phyloP scores from a whole-genome alignment of 331 rosid genomes.

The Telfairia occidentalis region DNA sequence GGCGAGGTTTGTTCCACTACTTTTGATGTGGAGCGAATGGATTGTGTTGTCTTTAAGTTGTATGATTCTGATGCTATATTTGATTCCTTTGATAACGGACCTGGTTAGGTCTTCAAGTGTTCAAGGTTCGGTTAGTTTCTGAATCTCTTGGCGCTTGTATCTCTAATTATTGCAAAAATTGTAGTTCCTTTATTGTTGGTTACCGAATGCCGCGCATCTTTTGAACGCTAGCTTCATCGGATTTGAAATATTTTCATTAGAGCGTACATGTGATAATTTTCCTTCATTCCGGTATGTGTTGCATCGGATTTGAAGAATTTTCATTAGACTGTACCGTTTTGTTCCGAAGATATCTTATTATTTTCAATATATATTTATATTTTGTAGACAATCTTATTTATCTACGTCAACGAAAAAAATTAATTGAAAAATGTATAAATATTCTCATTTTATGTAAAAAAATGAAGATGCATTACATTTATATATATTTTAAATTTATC shows the following conservation, averaged over 20 bases:
- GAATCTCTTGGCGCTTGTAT: not conserved
- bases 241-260: not conserved
- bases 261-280: not conserved
- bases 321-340: not conserved
- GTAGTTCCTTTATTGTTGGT: not conserved
- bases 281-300: not conserved
- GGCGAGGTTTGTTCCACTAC: constrained; percentile 32
- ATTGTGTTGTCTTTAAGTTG: not conserved
- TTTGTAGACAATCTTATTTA: not conserved
- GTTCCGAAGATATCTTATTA: not conserved
- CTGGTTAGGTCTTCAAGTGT: not conserved
- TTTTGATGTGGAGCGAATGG: not conserved
- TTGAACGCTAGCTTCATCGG: not conserved
- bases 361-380: not conserved
- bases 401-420: not conserved
- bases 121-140: not conserved
- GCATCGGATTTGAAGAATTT: not conserved
- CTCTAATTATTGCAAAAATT: not conserved
- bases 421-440: not conserved
- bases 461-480: not conserved
- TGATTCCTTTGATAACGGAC: not conserved
- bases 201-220: not conserved
- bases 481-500: not conserved
- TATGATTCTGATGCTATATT: not conserved
- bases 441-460: not conserved